A percentile compares a stretch with the other conserved stretches of the same genome.
Conservation (phyloP, 495 filamentous ascomycete genomes). For the Talaromyces liani region DNA sequence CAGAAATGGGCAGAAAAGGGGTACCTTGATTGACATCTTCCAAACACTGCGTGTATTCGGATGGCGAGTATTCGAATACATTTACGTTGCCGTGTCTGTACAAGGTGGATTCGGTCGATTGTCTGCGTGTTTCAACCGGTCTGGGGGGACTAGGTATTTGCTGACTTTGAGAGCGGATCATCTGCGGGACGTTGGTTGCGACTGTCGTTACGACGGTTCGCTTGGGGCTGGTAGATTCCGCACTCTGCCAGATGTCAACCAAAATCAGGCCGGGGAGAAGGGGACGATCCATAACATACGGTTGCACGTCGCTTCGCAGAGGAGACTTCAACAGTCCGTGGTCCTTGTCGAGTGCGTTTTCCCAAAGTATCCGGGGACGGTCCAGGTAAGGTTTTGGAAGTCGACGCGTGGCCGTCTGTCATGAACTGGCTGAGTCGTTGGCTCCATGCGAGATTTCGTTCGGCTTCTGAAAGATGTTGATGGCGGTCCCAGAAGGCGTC, state of each 20-base stretch:
- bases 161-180: conserved; percentile 40
- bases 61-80: conserved; percentile 36
- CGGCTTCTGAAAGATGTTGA: conserved; percentile 36
- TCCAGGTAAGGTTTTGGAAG: background rate
- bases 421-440: conserved; percentile 36
- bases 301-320: conserved; percentile 41
- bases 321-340: conserved; percentile 33
- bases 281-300: conserved; percentile 27
- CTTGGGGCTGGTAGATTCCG: conserved; percentile 23
- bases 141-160: conserved; percentile 22
- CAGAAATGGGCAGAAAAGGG: conserved; percentile 24
- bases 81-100: conserved; percentile 23
- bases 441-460: conserved; percentile 39
- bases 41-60: conserved; percentile 34
- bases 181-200: conserved; percentile 14
- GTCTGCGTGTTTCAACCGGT: conserved; percentile 18
- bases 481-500: conserved; percentile 38
- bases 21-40: conserved; percentile 21
- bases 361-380: conserved; percentile 25
- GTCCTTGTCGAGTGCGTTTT: conserved; percentile 41
- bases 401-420: background rate
- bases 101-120: conserved; percentile 26
- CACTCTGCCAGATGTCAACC: conserved; percentile 42
- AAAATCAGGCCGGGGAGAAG: conserved; percentile 12
- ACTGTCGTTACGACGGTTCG: background rate